Conservation (phyloP, 2,329 filamentous ascomycete genomes). For the Bipolaris victoriae region DNA sequence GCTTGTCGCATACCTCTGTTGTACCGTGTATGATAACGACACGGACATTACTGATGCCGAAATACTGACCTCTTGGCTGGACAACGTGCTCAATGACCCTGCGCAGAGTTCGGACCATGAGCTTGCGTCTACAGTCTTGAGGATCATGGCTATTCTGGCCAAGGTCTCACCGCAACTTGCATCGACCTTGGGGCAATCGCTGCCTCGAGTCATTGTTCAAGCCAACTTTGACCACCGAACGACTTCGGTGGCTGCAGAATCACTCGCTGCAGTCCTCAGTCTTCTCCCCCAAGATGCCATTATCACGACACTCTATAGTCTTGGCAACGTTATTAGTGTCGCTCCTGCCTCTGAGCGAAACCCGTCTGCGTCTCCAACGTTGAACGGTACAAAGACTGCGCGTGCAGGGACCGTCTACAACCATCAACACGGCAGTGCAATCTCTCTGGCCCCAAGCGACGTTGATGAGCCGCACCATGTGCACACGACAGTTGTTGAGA, state of each 20-base stretch:
- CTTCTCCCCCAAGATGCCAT: conserved; percentile 88
- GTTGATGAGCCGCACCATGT: conserved; percentile 80
- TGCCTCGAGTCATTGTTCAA: conserved; percentile 89
- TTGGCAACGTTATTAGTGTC: conserved; percentile 93
- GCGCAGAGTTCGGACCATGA: conserved; percentile 81
- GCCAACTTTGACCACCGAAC: conserved; percentile 72
- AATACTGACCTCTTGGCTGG: conserved; percentile 81
- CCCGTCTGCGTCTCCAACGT: conserved; percentile 52
- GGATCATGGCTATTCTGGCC: conserved; percentile 81
- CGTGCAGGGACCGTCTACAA: conserved; percentile 43
- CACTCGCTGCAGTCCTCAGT: conserved; percentile 79
- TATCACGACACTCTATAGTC: conserved; percentile 92
- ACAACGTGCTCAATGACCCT: conserved; percentile 78
- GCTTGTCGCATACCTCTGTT: conserved; percentile 84
- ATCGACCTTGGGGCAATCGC: conserved; percentile 74
- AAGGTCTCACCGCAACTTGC: conserved; percentile 75
- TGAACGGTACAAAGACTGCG: conserved; percentile 60
- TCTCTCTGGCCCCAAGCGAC: conserved; percentile 75
- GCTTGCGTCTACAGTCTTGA: conserved; percentile 78
- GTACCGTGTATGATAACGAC: conserved; percentile 77
- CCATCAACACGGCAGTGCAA: conserved; percentile 72
- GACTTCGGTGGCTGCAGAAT: conserved; percentile 79
- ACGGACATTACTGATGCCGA: conserved; percentile 75
- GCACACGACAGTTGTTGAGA: conserved; percentile 89
- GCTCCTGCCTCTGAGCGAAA: conserved; percentile 60